Evolutionary conservation across 2,329 filamentous ascomycete species (phyloP), one percentile per base, ranked within the genome.

Genomic region (Chrysosporium queenslandicum): DNA sequence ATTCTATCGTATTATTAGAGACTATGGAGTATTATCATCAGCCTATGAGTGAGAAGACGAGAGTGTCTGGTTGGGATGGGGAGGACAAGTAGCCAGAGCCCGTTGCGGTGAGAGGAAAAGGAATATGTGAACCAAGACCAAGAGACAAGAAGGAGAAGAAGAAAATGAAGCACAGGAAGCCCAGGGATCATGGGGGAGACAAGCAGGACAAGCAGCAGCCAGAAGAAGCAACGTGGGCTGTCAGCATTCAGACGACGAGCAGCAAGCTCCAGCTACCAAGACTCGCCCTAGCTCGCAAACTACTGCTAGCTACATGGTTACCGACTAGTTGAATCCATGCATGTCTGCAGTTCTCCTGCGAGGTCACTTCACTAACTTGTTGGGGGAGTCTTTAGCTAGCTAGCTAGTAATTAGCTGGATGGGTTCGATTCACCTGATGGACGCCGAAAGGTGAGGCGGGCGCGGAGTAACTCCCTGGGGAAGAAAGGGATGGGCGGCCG

Each of bases 221-320:
- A 18, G n/a, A 43, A 40, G 47, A 50, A 36, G 48, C 48, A 50
- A 50, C 48, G 48, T 50, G 48, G 48, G 48, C 29, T 49, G n/a
- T 40, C 25, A 29, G 18, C 34, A 49, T n/a, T 20, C 4, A 16
- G 14, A 14, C 34, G n/a, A 37, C 16, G 14, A 6, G 34, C 27
- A 20, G n/a, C 20, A 4, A 49, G 46, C 46, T 49, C 46, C 46
- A 49, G 34, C 46, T 49, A 9, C 36, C n/a, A 14, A 32, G 30
- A n/a, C 42, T 30, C n/a, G n/a, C n/a, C n/a, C n/a, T n/a, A n/a
- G n/a, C n/a, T n/a, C n/a, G n/a, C n/a, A n/a, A n/a, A n/a, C n/a
- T n/a, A n/a, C n/a, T n/a, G n/a, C n/a, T n/a, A n/a, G n/a, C n/a
- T n/a, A n/a, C n/a, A n/a, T n/a, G n/a, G n/a, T n/a, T n/a, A n/a